Percentiles rank a stretch among this genome's conserved stretches.
Evolutionary conservation across 140 eudicot genomes (phyloP).

Genomic region (Senecio squalidus): DNA sequence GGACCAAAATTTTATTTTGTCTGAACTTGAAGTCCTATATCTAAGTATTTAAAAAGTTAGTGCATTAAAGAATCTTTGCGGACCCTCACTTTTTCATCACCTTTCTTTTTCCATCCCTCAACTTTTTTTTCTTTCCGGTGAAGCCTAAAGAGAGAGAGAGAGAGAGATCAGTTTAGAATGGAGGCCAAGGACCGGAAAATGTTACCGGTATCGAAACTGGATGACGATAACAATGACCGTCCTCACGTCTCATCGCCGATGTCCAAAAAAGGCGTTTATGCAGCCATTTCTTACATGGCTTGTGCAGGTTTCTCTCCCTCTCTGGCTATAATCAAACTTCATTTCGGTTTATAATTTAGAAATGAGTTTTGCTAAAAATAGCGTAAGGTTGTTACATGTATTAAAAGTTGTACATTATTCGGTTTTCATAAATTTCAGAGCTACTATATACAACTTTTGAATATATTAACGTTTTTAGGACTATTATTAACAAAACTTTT

Average conservation of each 20-base stretch:
- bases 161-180: conserved; percentile 13
- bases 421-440: too few relatives aligned
- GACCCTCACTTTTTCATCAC: conserved; percentile 33
- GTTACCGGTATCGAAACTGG: conserved; percentile 14
- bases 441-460: too few relatives aligned
- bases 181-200: conserved; percentile 25
- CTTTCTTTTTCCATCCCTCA: conserved; percentile 19
- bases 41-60: conserved; percentile 6
- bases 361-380: too few relatives aligned
- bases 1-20: not conserved
- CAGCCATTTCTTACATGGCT: conserved; percentile 45
- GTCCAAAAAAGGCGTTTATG: conserved; percentile 35
- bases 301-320: conserved; percentile 37
- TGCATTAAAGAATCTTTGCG: conserved; percentile 30
- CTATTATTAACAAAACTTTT: too few relatives aligned
- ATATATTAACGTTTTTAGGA: too few relatives aligned
- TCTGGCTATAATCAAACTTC: not conserved
- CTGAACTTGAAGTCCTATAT: not conserved
- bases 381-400: too few relatives aligned
- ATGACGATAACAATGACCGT: conserved; percentile 15
- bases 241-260: conserved; percentile 25
- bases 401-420: too few relatives aligned
- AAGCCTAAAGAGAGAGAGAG: not conserved
- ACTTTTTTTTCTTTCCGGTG: conserved; percentile 16
- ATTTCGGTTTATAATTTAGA: not conserved